Conservation (phyloP, 2,329 filamentous ascomycete species). For the Berkeleyomyces basicola region DNA sequence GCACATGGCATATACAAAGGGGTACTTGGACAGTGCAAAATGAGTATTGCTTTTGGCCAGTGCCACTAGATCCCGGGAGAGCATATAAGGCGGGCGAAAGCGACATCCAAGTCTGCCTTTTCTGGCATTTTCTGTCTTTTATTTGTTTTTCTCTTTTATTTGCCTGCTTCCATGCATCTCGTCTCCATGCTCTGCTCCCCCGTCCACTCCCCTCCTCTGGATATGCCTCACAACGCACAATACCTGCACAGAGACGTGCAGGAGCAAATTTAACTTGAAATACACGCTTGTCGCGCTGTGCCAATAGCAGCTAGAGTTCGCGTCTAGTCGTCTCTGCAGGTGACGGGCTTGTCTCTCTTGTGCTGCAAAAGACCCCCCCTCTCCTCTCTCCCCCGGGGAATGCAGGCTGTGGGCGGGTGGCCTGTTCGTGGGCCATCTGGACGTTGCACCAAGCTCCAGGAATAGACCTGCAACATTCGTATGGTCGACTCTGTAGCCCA, state of each 20-base stretch:
- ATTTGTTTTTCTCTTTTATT: conserved; percentile 4
- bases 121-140: not conserved
- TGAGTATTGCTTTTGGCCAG: not conserved
- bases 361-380: not conserved
- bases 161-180: not conserved
- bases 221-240: not conserved
- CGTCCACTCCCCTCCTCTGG: not conserved
- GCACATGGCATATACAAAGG: not conserved
- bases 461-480: not conserved
- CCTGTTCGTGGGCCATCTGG: not conserved
- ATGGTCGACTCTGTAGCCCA: not conserved
- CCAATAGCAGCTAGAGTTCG: not conserved
- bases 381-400: not conserved
- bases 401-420: not conserved
- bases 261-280: not conserved
- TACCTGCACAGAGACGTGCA: not conserved
- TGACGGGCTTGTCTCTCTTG: not conserved
- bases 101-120: not conserved
- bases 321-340: not conserved
- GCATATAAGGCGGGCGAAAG: not conserved
- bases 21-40: not conserved
- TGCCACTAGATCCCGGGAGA: not conserved
- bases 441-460: not conserved
- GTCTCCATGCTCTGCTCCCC: not conserved
- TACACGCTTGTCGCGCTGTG: not conserved